These are phyloP conservation scores for Cucurbitaria berberidis DNA, from an alignment of 2,329 filamentous ascomycete species.

Conservation along the genomic window DNA sequence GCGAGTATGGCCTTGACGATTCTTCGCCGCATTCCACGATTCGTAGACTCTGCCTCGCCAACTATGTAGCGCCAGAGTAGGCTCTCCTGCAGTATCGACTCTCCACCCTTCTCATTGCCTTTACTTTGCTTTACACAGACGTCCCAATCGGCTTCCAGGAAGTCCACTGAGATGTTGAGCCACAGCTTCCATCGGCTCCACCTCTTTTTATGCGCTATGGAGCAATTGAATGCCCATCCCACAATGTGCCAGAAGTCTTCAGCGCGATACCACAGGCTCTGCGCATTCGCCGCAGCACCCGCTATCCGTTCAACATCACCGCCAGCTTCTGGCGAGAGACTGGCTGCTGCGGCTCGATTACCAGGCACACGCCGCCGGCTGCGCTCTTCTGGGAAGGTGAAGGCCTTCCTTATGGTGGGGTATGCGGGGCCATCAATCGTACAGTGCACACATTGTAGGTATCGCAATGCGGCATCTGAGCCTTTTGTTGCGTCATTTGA, in stretches of 20 bases:
- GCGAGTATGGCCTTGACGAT: slow-evolving; percentile 72
- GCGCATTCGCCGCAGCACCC: slow-evolving; percentile 63
- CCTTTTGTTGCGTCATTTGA: slow-evolving; percentile 67
- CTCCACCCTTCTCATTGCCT: slow-evolving; percentile 17
- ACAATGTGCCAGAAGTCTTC: slow-evolving; percentile 88
- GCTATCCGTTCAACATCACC: slow-evolving; percentile 48
- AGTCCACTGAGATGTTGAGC: slow-evolving; percentile 79
- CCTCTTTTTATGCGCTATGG: slow-evolving; percentile 70
- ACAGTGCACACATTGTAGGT: slow-evolving; percentile 70
- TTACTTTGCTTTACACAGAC: slow-evolving; percentile 55
- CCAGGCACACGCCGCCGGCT: slow-evolving; percentile 29
- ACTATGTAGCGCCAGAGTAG: slow-evolving; percentile 67
- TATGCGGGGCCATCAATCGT: slow-evolving; percentile 70
- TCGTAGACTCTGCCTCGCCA: slow-evolving; percentile 43
- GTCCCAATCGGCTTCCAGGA: slow-evolving; percentile 73
- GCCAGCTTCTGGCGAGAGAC: slow-evolving; percentile 37
- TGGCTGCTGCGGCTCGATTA: slow-evolving; percentile 28
- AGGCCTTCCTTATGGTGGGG: slow-evolving; percentile 72
- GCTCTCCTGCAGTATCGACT: slow-evolving; percentile 55
- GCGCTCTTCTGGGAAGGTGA: slow-evolving; percentile 63
- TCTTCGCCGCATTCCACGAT: slow-evolving; percentile 53
- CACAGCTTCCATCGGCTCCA: slow-evolving; percentile 85
- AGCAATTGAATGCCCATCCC: slow-evolving; percentile 95
- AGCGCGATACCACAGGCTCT: slow-evolving; percentile 75
- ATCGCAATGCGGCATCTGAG: slow-evolving; percentile 69